Conservation (phyloP, 306 rosid species). For the Begonia peltatifolia region DNA sequence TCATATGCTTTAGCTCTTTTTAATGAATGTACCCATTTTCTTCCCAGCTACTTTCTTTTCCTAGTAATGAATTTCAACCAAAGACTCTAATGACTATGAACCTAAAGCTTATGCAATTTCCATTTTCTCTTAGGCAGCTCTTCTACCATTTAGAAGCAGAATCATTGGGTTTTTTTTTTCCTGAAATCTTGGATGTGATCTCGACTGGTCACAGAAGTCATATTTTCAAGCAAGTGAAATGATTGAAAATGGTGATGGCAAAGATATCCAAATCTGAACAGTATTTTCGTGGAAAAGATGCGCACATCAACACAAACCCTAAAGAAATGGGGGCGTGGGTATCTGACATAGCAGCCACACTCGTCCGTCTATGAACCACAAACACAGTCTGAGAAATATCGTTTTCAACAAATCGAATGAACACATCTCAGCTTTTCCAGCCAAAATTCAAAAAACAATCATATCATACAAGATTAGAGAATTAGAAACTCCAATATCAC, state of each 20-base stretch:
- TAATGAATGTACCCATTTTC: not conserved
- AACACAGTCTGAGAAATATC: slow-evolving; percentile 7
- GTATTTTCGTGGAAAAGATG: slow-evolving; percentile 4
- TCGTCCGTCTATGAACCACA: slow-evolving; percentile 2
- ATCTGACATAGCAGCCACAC: slow-evolving; percentile 22
- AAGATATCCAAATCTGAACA: not conserved
- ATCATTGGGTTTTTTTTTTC: too few relatives aligned
- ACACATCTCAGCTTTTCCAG: slow-evolving; percentile 1
- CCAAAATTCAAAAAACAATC: not conserved
- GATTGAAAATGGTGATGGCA: not conserved
- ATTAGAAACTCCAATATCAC: not conserved
- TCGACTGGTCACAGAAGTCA: not conserved
- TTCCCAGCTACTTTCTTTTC: not conserved
- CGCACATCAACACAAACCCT: slow-evolving; percentile 14
- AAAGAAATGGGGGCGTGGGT: slow-evolving; percentile 13
- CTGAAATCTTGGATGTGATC: not conserved
- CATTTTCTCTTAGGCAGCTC: not conserved
- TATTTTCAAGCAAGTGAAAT: too few relatives aligned
- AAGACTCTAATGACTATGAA: too few relatives aligned
- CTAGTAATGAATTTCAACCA: too few relatives aligned
- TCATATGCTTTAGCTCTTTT: not conserved
- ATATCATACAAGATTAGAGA: not conserved
- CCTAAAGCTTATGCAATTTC: not conserved
- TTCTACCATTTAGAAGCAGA: not conserved
- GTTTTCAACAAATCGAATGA: not conserved